These are phyloP conservation scores for Fusarium hostae DNA, from an alignment of 2,329 filamentous ascomycete genomes.

Conservation along the genomic window DNA sequence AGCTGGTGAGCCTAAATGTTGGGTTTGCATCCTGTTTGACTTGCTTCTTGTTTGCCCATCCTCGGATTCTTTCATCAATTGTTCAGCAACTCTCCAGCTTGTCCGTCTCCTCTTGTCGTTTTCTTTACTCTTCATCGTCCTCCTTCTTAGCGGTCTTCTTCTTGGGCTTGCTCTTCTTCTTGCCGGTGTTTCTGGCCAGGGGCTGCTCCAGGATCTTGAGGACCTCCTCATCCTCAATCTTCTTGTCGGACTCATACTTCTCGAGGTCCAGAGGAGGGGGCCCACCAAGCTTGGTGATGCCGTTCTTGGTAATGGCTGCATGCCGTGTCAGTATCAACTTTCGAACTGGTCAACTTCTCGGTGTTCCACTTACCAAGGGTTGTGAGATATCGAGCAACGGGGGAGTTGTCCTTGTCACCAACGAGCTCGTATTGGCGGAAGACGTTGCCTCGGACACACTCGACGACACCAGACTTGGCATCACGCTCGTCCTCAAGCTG, in stretches of 20 bases:
- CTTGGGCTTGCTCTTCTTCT: slow-evolving; percentile 91
- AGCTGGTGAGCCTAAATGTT: slow-evolving; percentile 22
- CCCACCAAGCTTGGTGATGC: slow-evolving; percentile 84
- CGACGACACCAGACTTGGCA: slow-evolving; percentile 94
- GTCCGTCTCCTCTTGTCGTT: slow-evolving; percentile 20
- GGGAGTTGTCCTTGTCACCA: slow-evolving; percentile 88
- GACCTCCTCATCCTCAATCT: slow-evolving; percentile 95
- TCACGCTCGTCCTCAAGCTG: slow-evolving; percentile 97
- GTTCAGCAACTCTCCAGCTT: slow-evolving; percentile 28
- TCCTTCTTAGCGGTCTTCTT: slow-evolving; percentile 70
- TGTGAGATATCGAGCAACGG: slow-evolving; percentile 87
- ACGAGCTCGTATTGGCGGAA: slow-evolving; percentile 96
- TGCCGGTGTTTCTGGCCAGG: slow-evolving; percentile 85
- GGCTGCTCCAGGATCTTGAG: slow-evolving; percentile 94
- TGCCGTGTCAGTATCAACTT: slow-evolving; percentile 17
- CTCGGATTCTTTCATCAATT: slow-evolving; percentile 23
- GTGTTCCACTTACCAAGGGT: slow-evolving; percentile 82
- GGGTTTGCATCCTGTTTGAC: slow-evolving; percentile 33
- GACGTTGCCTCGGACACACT: slow-evolving; percentile 93
- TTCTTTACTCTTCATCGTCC: slow-evolving; percentile 49
- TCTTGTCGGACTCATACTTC: slow-evolving; percentile 95
- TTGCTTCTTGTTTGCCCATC: slow-evolving; percentile 23
- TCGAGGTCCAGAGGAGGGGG: slow-evolving; percentile 80
- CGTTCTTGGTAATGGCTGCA: slow-evolving; percentile 96
- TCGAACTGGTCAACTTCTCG: neutral